Base-by-base conservation (phyloP, 345 rosid species). In the Eucalyptus sp. region DNA sequence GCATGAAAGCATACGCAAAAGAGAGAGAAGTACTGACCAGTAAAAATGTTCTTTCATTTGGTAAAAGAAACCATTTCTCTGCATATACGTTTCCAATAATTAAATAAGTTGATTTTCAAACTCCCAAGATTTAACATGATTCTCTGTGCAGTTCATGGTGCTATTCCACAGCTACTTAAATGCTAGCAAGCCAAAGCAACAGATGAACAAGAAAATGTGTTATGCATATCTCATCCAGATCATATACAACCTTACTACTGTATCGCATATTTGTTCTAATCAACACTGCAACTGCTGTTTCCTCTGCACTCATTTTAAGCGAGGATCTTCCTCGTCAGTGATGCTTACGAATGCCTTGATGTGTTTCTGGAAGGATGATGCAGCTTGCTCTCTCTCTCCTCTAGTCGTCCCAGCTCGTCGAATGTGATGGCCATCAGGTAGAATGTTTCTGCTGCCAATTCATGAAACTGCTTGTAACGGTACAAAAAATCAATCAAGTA, bases 401-500 rank as follows among this genome's bases (percentile, higher is more conserved):
- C 92, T 24, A 88, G 25, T 83, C 56, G 88, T 80, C 96, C 97
- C 89, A 97, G 60, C 90, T 95, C 93, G 95, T 96, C 94, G 64
- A 86, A 95, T 71, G 93, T 92, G 52, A 95, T 90, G 49, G 99
- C 97, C 96, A 93, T 95, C 91, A 94, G 92, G 90, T 98, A 97
- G 89, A 92, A 96, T 29, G 97, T 96, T 93, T 97, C 99, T 1
- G 97, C 99, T 64, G 96, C 96, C 91, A 98, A 87, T 92, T 98
- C 99, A 91, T 97, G 99, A 91, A 95, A 97, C 99, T 98, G 98
- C 84, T 15, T 46, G 29, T 14, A 71, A 25, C 20, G 7, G 58
- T 25, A 14, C 25, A 4, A 79, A 3, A 41, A 18, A 37, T 41
- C 7, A 37, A 18, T 37, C 27, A 12, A 31, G 80, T 68, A 68